Percentiles rank a stretch among this genome's conserved stretches.
Evolutionary conservation across 306 rosid genomes (phyloP).

Genomic region (Albizia julibrissin): DNA sequence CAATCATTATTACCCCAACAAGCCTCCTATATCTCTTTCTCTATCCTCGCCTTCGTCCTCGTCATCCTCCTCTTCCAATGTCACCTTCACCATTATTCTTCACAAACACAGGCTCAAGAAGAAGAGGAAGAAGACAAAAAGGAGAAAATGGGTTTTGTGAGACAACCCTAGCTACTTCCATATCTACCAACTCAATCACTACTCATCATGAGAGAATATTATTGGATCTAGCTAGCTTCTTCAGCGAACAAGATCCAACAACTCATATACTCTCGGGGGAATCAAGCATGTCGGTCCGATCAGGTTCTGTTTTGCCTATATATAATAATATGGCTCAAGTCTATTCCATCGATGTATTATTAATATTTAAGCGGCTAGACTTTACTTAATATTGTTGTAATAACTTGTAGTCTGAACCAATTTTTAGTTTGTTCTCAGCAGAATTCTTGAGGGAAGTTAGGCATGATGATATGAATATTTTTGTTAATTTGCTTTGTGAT

Average conservation of each 20-base stretch:
- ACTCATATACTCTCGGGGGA: conserved; percentile 60
- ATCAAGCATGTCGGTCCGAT: conserved; percentile 92
- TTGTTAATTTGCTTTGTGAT: not conserved
- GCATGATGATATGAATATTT: not conserved
- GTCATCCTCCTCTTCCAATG: conserved; percentile 35
- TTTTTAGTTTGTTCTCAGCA: conserved; percentile 20
- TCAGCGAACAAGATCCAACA: conserved; percentile 40
- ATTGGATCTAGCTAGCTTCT: conserved; percentile 40
- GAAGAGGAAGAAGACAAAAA: conserved; percentile 32
- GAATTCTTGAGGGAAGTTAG: not conserved
- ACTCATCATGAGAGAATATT: conserved; percentile 14
- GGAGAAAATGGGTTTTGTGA: conserved; percentile 23
- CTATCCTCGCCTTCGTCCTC: conserved; percentile 37
- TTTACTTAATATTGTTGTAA: not conserved
- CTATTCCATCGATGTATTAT: not conserved
- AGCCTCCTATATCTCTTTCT: conserved; percentile 37
- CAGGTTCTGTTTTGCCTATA: conserved; percentile 28
- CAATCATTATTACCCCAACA: conserved; percentile 68
- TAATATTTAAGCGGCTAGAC: not conserved
- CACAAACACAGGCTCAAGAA: conserved; percentile 26
- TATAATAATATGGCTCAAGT: not conserved
- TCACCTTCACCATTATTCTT: conserved; percentile 11
- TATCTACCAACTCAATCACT: conserved; percentile 3
- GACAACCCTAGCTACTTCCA: conserved; percentile 41
- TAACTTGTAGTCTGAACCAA: conserved; percentile 18